Evolutionary conservation across 345 rosid species (phyloP), one percentile per base, ranked within the genome.

Genomic region (Populus simonii): DNA sequence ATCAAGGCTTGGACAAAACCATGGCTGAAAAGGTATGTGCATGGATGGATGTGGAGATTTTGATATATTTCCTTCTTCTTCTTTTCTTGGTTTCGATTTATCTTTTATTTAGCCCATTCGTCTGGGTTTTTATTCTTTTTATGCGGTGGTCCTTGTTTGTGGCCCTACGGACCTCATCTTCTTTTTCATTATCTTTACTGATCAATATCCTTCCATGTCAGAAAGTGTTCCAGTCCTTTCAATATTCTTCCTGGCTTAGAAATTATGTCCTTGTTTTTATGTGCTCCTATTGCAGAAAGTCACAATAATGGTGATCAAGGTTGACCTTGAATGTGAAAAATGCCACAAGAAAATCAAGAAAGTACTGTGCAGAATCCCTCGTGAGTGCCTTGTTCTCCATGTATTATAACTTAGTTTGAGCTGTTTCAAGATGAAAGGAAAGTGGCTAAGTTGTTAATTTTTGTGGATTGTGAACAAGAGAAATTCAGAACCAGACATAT

Each of bases 331-430:
- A 23, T 95, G 99, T 70, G 25, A 53, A 2, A 83, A 85, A 73
- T 95, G 99, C 85, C 83, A 78, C 88, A 83, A 75, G 88, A 93
- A 92, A 83, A 91, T 94, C 70, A 94, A 91, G 92, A 89, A 89
- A 71, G 79, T 92, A 11, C 98, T 93, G 22, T 87, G 90, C 68
- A 82, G 85, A 80, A 82, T 82, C 73, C 97, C 92, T 81, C 88
- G 97, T 93, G 83, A 89, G 98, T 88, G 33, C 43, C 47, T 63
- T 10, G 15, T 31, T 33, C 38, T 35, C 70, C 41, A 13, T 25
- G 3, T 15, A 13, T 3, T 13, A 31, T 15, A 71, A 31, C 23
- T 31, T 68, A 72, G 62, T 57, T 88, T 88, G 83, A 83, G 89
- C 82, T 85, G 35, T 62, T 39, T 59, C 61, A 11, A 25, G 11